These are phyloP conservation scores for Epichloe coenophiala DNA, from an alignment of 2,329 filamentous ascomycete genomes.

Conservation along the genomic window DNA sequence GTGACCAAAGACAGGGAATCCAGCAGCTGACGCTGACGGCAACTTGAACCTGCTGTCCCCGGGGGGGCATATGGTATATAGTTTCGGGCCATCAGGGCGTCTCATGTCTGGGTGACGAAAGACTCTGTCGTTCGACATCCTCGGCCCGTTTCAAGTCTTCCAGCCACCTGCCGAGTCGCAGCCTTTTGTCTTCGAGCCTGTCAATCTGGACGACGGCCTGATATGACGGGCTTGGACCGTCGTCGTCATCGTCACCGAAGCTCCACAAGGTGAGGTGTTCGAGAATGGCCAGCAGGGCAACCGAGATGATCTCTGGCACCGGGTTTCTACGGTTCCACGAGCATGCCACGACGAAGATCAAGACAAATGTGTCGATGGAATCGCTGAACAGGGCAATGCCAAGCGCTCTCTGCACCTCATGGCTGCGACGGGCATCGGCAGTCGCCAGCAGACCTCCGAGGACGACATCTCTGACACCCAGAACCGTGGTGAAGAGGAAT, in stretches of 20 bases:
- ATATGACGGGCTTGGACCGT: slow-evolving; percentile 3
- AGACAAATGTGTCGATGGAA: slow-evolving; percentile 20
- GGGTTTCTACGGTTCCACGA: slow-evolving; percentile 16
- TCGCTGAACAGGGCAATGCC: slow-evolving; percentile 19
- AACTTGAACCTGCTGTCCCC: not conserved
- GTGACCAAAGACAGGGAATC: not conserved
- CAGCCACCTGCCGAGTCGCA: slow-evolving; percentile 19
- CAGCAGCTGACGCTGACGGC: not conserved
- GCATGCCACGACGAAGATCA: slow-evolving; percentile 21
- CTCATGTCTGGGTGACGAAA: not conserved
- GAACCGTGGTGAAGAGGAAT: slow-evolving; percentile 17
- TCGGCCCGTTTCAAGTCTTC: slow-evolving; percentile 12
- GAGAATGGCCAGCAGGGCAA: slow-evolving; percentile 17
- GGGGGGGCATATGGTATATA: not conserved
- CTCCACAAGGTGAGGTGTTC: slow-evolving; percentile 22
- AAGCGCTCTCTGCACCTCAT: slow-evolving; percentile 18
- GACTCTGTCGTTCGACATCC: not conserved
- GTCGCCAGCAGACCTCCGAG: slow-evolving; percentile 17
- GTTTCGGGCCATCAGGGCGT: not conserved
- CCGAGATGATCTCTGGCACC: slow-evolving; percentile 15
- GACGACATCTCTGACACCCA: slow-evolving; percentile 19
- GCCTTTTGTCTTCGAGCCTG: slow-evolving; percentile 15
- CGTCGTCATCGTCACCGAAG: slow-evolving; percentile 16
- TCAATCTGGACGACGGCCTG: slow-evolving; percentile 4
- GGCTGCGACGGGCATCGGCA: slow-evolving; percentile 10